Percentiles rank a stretch among this genome's conserved stretches.
Evolutionary conservation across 2,329 filamentous ascomycete species (phyloP).

Genomic region (Neophaeococcomyces mojaviensis): DNA sequence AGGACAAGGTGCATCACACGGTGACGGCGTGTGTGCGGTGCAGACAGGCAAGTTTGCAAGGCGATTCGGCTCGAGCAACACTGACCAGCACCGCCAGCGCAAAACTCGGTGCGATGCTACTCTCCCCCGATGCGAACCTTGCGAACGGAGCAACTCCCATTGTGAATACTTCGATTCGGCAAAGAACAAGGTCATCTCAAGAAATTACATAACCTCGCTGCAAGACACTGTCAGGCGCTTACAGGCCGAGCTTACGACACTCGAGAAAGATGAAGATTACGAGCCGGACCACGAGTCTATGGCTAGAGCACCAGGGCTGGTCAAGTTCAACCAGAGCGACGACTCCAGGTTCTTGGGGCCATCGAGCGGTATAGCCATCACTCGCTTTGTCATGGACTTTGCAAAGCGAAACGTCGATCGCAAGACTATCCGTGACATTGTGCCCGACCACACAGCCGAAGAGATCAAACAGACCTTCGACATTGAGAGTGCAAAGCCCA

Average conservation of each 20-base stretch:
- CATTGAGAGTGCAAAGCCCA: constrained; percentile 58
- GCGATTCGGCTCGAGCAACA: not conserved
- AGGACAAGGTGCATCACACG: constrained; percentile 31
- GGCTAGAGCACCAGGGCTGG: constrained; percentile 75
- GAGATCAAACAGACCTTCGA: constrained; percentile 61
- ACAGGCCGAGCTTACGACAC: constrained; percentile 70
- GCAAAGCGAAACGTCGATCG: constrained; percentile 89
- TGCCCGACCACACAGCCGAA: constrained; percentile 65
- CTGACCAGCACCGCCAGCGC: constrained; percentile 50
- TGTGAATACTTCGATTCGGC: constrained; percentile 95
- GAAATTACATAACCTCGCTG: constrained; percentile 85
- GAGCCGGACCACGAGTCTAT: constrained; percentile 73
- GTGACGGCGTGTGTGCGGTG: constrained; percentile 44
- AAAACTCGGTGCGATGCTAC: constrained; percentile 95
- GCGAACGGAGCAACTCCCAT: constrained; percentile 79
- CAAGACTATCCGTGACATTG: constrained; percentile 83
- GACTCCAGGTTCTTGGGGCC: constrained; percentile 87
- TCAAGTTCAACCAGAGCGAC: constrained; percentile 75
- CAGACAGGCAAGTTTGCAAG: constrained; percentile 34
- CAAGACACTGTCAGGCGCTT: constrained; percentile 78
- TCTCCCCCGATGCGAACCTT: constrained; percentile 83
- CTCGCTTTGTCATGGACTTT: constrained; percentile 88
- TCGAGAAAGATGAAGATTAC: constrained; percentile 68
- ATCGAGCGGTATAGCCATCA: constrained; percentile 93
- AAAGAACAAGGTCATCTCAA: constrained; percentile 76